Evolutionary conservation across 1,139 yeast genomes (phyloP), one percentile per base, ranked within the genome.

Genomic region (Hyphopichia buzzinii): DNA sequence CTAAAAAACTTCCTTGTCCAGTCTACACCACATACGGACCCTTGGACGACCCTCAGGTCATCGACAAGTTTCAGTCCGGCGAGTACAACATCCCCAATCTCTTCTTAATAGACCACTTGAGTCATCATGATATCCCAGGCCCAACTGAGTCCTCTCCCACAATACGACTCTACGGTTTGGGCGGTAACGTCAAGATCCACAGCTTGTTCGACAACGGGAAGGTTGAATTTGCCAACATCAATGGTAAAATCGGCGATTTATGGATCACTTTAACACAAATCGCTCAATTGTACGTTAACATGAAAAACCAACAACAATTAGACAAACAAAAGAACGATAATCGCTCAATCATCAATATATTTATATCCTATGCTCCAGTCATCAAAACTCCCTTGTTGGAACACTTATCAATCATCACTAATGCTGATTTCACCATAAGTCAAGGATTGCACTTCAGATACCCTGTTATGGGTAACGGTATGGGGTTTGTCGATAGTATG

Each of bases 11-110:
- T 27, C 61, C 72, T 12, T 74, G 81, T 11, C 92, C 94, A 0
- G 87, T 85, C 1, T 85, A 85, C 57, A 79, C 90, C 4, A 78
- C 83, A 13, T 81, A 77, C 51, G 94, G 94, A 0, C 83, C 85
- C 47, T 70, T 82, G 37, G 95, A 85, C 54, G 95, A 85, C 52
- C 78, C 87, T 2, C 55, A 68, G 8, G 84, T 85, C 15, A 62
- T 85, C 31, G 76, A 79, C 45, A 77, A 76, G 58, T 74, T 85
- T 54, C 72, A 80, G 37, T 56, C 64, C 34, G 84, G 83, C 8
- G 62, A 66, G 12, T 72, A 77, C 42, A 41, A 42, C 2, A 70
- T 85, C 4, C 76, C 78, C 10, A 84, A 85, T 51, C 59, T 85
- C 39, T 60, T 64, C 48, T 56, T 85, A 7, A 66, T 85, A 30